Percentiles rank a stretch among this genome's conserved stretches.
These are phyloP conservation scores for Posidonia australis DNA, from an alignment of 106 monocot genomes.

Conservation along the genomic window DNA sequence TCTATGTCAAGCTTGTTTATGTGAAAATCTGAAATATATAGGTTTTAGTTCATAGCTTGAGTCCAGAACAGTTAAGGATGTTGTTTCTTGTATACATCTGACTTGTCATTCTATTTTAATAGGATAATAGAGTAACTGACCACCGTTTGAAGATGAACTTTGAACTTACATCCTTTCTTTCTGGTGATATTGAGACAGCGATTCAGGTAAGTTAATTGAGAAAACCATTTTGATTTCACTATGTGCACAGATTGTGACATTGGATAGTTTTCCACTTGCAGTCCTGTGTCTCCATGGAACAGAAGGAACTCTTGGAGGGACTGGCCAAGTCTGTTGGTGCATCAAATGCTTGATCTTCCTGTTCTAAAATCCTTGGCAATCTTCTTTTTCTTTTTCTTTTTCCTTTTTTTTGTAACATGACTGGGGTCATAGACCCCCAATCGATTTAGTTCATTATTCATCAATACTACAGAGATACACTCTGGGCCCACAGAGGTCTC, in stretches of 20 bases:
- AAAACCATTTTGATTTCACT: neutral
- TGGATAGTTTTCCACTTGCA: slow-evolving; percentile 6
- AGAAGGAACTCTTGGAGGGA: slow-evolving; percentile 67
- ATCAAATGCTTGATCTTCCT: neutral
- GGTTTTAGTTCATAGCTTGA: neutral
- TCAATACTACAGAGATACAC: too few relatives aligned
- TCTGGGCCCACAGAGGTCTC: too few relatives aligned
- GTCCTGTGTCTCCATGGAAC: slow-evolving; percentile 64
- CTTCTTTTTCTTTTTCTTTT: too few relatives aligned
- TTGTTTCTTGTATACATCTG: neutral
- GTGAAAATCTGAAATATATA: neutral
- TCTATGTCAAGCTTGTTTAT: too few relatives aligned
- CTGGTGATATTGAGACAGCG: slow-evolving; percentile 81
- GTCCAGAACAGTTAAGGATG: too few relatives aligned
- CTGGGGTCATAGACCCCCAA: too few relatives aligned
- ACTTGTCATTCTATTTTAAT: neutral
- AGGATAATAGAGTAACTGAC: slow-evolving; percentile 26
- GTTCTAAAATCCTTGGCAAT: neutral
- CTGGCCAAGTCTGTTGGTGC: slow-evolving; percentile 45
- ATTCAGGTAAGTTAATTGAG: slow-evolving; percentile 27
- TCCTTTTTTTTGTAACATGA: too few relatives aligned
- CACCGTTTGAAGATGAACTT: slow-evolving; percentile 72
- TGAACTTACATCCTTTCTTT: slow-evolving; percentile 82
- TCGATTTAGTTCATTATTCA: too few relatives aligned
- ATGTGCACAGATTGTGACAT: neutral